phyloP scores from a whole-genome alignment of 306 rosid genomes.

The Medicago arabica region DNA sequence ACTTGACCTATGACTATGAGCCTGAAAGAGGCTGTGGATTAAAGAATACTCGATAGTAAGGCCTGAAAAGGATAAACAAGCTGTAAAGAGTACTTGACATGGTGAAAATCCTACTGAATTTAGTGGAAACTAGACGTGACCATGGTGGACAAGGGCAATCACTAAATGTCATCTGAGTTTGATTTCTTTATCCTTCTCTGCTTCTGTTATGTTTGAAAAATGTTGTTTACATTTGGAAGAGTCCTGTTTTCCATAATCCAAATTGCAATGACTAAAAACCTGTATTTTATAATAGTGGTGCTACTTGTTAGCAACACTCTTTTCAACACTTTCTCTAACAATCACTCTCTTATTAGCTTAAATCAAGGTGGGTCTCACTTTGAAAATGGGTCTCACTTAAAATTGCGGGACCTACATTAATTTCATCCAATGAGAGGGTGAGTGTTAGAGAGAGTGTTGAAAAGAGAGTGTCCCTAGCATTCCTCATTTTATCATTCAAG shows the following conservation, averaged over 20 bases:
- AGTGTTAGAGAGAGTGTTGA: too few relatives aligned
- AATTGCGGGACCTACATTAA: too few relatives aligned
- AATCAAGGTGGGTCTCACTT: too few relatives aligned
- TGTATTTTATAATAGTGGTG: background rate
- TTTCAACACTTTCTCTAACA: too few relatives aligned
- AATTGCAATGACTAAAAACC: background rate
- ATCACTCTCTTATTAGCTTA: too few relatives aligned
- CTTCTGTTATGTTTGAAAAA: background rate
- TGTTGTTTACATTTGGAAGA: background rate
- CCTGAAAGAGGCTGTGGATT: conserved; percentile 4
- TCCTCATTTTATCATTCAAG: background rate
- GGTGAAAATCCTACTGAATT: background rate
- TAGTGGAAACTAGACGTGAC: background rate
- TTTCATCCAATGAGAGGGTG: too few relatives aligned
- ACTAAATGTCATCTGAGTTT: background rate
- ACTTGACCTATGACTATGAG: background rate
- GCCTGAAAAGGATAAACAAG: background rate
- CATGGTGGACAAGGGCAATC: background rate
- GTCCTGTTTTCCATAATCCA: conserved; percentile 1
- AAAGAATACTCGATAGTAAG: background rate
- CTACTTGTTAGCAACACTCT: too few relatives aligned
- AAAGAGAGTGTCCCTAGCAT: too few relatives aligned
- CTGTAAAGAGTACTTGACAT: background rate
- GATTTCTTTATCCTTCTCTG: background rate
- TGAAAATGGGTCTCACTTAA: too few relatives aligned